Conservation (phyloP, 371 early-diverging fungal species). For the Mycotypha africana region DNA sequence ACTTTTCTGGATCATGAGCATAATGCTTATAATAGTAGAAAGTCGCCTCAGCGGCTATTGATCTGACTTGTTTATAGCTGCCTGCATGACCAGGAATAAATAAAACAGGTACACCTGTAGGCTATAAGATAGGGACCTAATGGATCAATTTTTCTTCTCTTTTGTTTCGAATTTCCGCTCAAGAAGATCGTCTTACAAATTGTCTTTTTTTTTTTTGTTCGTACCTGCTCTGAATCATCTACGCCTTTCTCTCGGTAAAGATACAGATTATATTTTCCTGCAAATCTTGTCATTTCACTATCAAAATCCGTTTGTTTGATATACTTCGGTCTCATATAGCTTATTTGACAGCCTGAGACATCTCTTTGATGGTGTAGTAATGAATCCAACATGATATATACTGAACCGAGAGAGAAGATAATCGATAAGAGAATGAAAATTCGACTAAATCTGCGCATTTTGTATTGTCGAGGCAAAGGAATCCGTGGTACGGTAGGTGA, state of each 20-base stretch:
- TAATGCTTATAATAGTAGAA: slow-evolving; percentile 46
- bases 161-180: no score
- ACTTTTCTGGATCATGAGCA: slow-evolving; percentile 24
- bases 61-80: slow-evolving; percentile 83
- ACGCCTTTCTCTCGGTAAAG: slow-evolving; percentile 75
- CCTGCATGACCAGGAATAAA: slow-evolving; percentile 97
- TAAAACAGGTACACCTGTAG: slow-evolving; percentile 76
- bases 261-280: slow-evolving; percentile 75
- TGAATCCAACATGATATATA: slow-evolving; percentile 45
- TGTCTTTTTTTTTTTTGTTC: background rate
- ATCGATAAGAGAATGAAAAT: slow-evolving; percentile 17
- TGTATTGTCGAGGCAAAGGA: slow-evolving; percentile 16
- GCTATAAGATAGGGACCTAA: slow-evolving; percentile 20
- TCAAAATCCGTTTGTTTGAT: slow-evolving; percentile 60
- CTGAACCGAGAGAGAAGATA: slow-evolving; percentile 19
- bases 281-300: slow-evolving; percentile 59
- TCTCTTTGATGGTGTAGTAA: slow-evolving; percentile 63
- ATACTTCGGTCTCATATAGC: slow-evolving; percentile 78
- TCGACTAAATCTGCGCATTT: slow-evolving; percentile 10
- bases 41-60: slow-evolving; percentile 73
- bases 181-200: background rate
- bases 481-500: slow-evolving; percentile 10
- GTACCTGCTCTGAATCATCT: slow-evolving; percentile 40
- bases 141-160: no score
- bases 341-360: slow-evolving; percentile 67